Evolutionary conservation across 768 basidiomycete genomes (phyloP).

Genomic region (Xerocomus brunneocitrinus): DNA sequence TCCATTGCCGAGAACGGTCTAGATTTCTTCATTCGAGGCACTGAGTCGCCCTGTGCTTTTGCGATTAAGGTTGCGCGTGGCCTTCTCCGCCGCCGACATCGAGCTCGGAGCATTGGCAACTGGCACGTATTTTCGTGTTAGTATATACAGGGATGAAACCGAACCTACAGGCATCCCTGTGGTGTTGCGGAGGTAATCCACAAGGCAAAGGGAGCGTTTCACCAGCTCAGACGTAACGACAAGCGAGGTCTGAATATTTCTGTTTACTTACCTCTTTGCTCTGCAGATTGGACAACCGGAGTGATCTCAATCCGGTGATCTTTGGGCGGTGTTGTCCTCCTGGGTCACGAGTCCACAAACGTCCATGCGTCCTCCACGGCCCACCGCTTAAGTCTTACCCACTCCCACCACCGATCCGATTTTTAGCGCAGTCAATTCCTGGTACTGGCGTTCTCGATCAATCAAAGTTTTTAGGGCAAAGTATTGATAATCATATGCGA

Average conservation of each 20-base stretch:
- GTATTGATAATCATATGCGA: background rate
- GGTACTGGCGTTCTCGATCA: constrained; percentile 7
- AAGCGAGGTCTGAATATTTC: background rate
- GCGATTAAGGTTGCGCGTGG: background rate
- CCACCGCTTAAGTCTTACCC: background rate
- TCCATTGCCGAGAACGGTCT: no score
- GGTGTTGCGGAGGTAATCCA: background rate
- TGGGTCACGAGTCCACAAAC: background rate
- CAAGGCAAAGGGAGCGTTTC: background rate
- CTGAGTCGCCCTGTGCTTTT: background rate
- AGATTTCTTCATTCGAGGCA: background rate
- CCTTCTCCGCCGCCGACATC: background rate
- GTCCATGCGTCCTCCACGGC: background rate
- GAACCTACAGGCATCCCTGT: background rate
- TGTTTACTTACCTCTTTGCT: background rate
- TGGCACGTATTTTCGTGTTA: background rate
- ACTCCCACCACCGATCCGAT: background rate
- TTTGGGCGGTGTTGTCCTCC: background rate
- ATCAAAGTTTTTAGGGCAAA: constrained; percentile 12
- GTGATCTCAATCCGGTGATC: background rate
- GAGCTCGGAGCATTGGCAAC: background rate
- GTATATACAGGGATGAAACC: background rate
- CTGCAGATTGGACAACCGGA: background rate
- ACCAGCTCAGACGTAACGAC: background rate
- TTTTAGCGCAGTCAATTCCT: constrained; percentile 4